Percentiles rank a stretch among this genome's conserved stretches.
These are phyloP conservation scores for Nigrograna mackinnonii DNA, from an alignment of 2,329 filamentous ascomycete species.

Conservation along the genomic window DNA sequence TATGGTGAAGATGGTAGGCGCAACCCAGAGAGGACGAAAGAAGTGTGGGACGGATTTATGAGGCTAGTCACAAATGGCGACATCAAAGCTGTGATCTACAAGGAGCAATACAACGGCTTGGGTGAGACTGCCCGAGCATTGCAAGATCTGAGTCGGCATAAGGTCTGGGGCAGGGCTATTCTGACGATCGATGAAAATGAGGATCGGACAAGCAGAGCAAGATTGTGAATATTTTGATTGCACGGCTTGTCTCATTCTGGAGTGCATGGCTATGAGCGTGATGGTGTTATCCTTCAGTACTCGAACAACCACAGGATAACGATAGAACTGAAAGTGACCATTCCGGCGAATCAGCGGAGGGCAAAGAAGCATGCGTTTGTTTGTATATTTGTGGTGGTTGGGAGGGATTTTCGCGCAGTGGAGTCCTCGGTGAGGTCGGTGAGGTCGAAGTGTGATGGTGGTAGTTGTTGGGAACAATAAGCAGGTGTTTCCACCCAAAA, in stretches of 20 bases:
- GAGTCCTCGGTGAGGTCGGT: too few species aligned
- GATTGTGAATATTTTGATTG: slow-evolving; percentile 9
- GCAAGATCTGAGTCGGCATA: slow-evolving; percentile 53
- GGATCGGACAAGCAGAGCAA: slow-evolving; percentile 5
- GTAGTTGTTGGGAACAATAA: too few species aligned
- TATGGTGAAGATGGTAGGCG: slow-evolving; percentile 61
- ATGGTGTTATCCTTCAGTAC: too few species aligned
- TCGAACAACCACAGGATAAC: too few species aligned
- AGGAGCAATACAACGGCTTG: slow-evolving; percentile 53
- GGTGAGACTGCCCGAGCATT: slow-evolving; percentile 55
- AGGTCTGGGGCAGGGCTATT: slow-evolving; percentile 61
- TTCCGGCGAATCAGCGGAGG: too few species aligned
- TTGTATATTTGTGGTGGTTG: too few species aligned
- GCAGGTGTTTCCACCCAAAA: too few species aligned
- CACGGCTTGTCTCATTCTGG: neutral
- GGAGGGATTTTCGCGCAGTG: too few species aligned
- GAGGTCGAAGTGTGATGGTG: too few species aligned
- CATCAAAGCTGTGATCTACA: slow-evolving; percentile 57
- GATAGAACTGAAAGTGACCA: too few species aligned
- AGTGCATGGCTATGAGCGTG: too few species aligned
- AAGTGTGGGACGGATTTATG: slow-evolving; percentile 57
- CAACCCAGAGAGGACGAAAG: slow-evolving; percentile 50
- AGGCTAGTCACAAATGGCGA: slow-evolving; percentile 50
- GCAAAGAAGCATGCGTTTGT: too few species aligned
- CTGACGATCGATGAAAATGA: slow-evolving; percentile 44